A percentile compares a stretch with the other conserved stretches of the same genome.
These are phyloP conservation scores for Cryptococcus depauperatus DNA, from an alignment of 1,284 basidiomycete genomes.

Conservation along the genomic window DNA sequence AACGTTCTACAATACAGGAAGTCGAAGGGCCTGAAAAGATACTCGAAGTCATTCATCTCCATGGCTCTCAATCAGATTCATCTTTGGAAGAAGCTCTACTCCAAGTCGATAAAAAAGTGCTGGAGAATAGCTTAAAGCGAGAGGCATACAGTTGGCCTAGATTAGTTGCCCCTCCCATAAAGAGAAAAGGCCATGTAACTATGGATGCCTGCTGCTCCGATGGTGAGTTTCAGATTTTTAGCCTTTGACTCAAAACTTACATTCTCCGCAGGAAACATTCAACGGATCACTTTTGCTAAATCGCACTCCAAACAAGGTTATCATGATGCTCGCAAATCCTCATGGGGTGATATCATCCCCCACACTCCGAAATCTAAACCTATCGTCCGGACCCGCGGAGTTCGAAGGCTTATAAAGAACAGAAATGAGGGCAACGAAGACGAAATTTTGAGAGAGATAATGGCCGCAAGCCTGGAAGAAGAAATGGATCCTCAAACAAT, in stretches of 20 bases:
- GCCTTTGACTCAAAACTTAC: neutral
- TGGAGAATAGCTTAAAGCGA: slow-evolving; percentile 24
- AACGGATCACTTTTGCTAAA: slow-evolving; percentile 81
- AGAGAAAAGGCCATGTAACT: slow-evolving; percentile 85
- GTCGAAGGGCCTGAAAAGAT: slow-evolving; percentile 32
- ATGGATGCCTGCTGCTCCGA: slow-evolving; percentile 78
- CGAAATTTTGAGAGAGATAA: slow-evolving; percentile 8
- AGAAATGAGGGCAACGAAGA: slow-evolving; percentile 9
- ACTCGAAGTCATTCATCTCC: slow-evolving; percentile 11
- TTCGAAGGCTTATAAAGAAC: slow-evolving; percentile 28
- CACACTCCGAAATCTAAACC: slow-evolving; percentile 67
- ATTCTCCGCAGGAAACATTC: slow-evolving; percentile 62
- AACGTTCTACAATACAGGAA: slow-evolving; percentile 23
- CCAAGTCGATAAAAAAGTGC: slow-evolving; percentile 9
- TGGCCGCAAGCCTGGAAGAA: slow-evolving; percentile 6
- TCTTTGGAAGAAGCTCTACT: slow-evolving; percentile 4
- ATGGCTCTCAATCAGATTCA: slow-evolving; percentile 5
- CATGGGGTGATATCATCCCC: slow-evolving; percentile 93
- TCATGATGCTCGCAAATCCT: slow-evolving; percentile 87
- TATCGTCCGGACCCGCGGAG: slow-evolving; percentile 51
- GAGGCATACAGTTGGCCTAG: slow-evolving; percentile 76
- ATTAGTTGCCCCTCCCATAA: slow-evolving; percentile 80
- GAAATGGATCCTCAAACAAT: neutral
- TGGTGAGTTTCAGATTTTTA: slow-evolving; percentile 50
- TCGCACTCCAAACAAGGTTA: slow-evolving; percentile 90